Evolutionary conservation across 257 asterid genomes (phyloP).

Genomic region (Leptodermis oblonga): DNA sequence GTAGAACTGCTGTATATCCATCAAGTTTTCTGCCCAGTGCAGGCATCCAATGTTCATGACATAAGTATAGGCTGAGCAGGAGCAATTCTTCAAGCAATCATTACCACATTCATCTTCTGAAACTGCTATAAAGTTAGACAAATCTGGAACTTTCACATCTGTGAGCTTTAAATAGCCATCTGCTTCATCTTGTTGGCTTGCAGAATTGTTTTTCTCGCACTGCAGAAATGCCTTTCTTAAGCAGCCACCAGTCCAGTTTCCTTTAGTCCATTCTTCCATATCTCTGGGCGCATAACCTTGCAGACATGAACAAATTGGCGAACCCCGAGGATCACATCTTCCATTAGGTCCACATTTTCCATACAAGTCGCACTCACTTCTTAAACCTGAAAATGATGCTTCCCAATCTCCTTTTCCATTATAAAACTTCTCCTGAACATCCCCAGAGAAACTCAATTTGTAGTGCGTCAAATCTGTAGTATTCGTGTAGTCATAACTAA

Average conservation of each 20-base stretch:
- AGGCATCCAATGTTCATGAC: conserved; percentile 25
- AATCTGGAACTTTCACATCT: conserved; percentile 41
- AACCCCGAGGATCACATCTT: conserved; percentile 31
- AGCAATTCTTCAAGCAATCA: conserved; percentile 29
- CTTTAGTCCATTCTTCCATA: conserved; percentile 38
- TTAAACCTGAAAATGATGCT: background rate
- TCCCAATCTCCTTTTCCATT: conserved; percentile 10
- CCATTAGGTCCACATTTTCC: conserved; percentile 52
- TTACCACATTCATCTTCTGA: conserved; percentile 27
- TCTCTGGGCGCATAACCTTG: conserved; percentile 41
- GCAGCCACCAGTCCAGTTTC: conserved; percentile 58
- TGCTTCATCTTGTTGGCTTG: conserved; percentile 5
- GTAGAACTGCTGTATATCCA: no score
- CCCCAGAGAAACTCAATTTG: conserved; percentile 13
- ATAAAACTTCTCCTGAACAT: background rate
- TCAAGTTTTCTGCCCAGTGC: conserved; percentile 28
- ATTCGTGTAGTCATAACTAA: background rate
- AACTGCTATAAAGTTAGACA: conserved; percentile 22
- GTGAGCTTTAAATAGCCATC: conserved; percentile 46
- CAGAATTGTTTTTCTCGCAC: conserved; percentile 25
- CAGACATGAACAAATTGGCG: conserved; percentile 48
- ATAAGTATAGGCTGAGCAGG: conserved; percentile 30
- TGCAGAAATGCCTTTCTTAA: conserved; percentile 29
- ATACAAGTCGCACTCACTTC: conserved; percentile 8
- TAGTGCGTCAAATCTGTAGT: background rate